Conservation (phyloP, 2,329 filamentous ascomycete species). For the Pseudopyrenochaeta lycopersici region DNA sequence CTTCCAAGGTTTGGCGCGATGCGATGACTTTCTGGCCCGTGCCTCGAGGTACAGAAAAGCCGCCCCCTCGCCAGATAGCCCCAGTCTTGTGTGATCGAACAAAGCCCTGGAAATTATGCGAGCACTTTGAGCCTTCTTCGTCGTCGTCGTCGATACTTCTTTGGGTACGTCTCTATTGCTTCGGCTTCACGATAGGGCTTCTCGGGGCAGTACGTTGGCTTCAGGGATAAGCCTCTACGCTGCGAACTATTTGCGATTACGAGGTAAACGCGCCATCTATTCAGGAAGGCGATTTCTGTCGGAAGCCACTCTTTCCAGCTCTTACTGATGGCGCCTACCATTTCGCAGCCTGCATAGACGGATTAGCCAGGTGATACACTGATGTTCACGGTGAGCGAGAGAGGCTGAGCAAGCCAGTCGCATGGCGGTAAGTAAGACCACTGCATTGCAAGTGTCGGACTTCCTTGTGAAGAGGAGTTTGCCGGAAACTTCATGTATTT, state of each 20-base stretch:
- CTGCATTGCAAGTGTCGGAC: constrained; percentile 16
- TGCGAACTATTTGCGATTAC: too few relatives aligned
- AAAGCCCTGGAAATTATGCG: not conserved
- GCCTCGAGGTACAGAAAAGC: constrained; percentile 28
- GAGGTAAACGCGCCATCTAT: constrained; percentile 16
- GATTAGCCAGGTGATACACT: constrained; percentile 9
- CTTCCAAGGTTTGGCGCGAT: constrained; percentile 37
- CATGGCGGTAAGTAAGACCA: constrained; percentile 19
- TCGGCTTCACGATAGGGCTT: constrained; percentile 5
- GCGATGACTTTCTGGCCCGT: constrained; percentile 32
- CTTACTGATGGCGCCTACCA: constrained; percentile 3
- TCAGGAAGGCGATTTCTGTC: not conserved
- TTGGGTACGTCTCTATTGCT: constrained; percentile 10
- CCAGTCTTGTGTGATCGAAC: constrained; percentile 7
- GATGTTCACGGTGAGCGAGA: constrained; percentile 7
- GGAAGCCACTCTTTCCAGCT: constrained; percentile 6
- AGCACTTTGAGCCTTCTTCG: constrained; percentile 3
- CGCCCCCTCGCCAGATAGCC: constrained; percentile 15
- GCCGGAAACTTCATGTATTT: constrained; percentile 20
- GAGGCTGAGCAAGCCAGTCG: constrained; percentile 7
- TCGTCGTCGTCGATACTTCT: constrained; percentile 8
- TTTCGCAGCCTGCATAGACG: constrained; percentile 1
- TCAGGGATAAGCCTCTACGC: constrained; percentile 18
- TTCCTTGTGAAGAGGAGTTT: constrained; percentile 6
- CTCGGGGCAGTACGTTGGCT: constrained; percentile 18